Conservation (phyloP, 352 stramenopile species). For the Globisporangium echinulatum region DNA sequence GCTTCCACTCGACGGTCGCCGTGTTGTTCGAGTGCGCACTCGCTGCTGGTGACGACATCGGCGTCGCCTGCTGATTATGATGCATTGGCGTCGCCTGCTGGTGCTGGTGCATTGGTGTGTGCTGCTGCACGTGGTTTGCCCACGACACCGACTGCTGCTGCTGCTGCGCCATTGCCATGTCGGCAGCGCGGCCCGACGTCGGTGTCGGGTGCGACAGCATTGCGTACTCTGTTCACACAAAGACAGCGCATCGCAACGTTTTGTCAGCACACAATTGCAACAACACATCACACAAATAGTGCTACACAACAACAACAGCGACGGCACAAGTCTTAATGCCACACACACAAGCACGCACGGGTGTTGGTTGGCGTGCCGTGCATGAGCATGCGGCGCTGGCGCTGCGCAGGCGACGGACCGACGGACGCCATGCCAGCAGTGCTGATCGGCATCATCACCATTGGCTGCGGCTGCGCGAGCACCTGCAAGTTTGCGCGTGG, state of each 20-base stretch:
- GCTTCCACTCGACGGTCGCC: constrained; percentile 57
- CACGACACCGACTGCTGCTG: constrained; percentile 4
- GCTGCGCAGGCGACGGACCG: constrained; percentile 11
- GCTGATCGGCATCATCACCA: constrained; percentile 2
- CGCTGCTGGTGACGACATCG: constrained; percentile 16
- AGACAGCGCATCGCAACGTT: too few species aligned
- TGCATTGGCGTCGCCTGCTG: constrained; percentile 1
- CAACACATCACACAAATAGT: too few species aligned
- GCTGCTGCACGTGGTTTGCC: constrained; percentile 6
- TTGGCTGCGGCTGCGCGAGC: constrained; percentile 17
- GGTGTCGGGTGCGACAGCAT: constrained; percentile 9
- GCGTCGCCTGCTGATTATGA: constrained; percentile 4
- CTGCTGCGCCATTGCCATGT: constrained; percentile 10
- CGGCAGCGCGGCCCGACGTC: constrained; percentile 5
- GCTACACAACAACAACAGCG: too few species aligned
- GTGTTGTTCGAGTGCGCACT: constrained; percentile 2
- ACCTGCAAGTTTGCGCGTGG: constrained; percentile 30
- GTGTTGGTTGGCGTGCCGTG: constrained; percentile 14
- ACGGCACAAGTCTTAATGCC: too few species aligned
- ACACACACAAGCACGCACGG: not conserved
- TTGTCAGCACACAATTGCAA: too few species aligned
- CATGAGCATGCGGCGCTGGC: constrained; percentile 13
- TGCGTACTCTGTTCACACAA: constrained; percentile 1
- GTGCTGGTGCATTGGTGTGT: constrained; percentile 11
- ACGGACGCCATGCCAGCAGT: not conserved